Base-by-base conservation (phyloP, 2,329 filamentous ascomycete species). In the Exophiala sp. region DNA sequence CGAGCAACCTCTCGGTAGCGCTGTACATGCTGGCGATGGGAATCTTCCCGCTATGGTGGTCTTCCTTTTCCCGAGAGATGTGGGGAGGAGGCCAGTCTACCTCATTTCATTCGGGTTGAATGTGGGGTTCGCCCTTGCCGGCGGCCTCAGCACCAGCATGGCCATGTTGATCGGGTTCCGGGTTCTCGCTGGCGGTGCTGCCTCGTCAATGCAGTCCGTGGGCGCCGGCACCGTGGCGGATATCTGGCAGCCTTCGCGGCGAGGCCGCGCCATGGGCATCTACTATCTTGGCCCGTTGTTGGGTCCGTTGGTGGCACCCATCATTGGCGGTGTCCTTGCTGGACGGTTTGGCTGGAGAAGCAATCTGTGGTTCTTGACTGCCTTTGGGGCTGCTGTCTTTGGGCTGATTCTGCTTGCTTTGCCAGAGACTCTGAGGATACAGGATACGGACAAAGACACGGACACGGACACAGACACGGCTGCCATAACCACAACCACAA, bases 1-100 rank as follows among this genome's bases (percentile, higher is more conserved):
- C 87, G n/a, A 81, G 82, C 46, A 93, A 93, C 65, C 63, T 93
- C 48, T 83, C 83, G 0, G 78, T 91, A 0, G 84, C 87, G 0
- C 68, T 90, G 47, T 91, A 90, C 65, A 88, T 91, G 85, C 73
- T 91, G 3, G 72, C 78, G 58, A 88, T 91, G 85, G 79, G 81
- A 48, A 86, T 93, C 38, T 90, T 88, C 58, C 87, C 87, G 0
- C 73, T 93, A 0, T 93, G 86, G 86, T 93, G 86, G 86, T 88
- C 84, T 1, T 83, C 83, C 1, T 88, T 91, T 61, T 87, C 83
- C 7, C 87, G 93, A 60, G 69, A 68, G 3, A 62, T 76, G 1
- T 87, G 87, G 10, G 78, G 87, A 30, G 79, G 87, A 14, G 82
- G n/a, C n/a, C 80, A 13, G 85, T 93, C 60, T 93, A 91, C 64